phyloP scores from a whole-genome alignment of 192 early-diverging fungal genomes.

The Coemansia sp. region DNA sequence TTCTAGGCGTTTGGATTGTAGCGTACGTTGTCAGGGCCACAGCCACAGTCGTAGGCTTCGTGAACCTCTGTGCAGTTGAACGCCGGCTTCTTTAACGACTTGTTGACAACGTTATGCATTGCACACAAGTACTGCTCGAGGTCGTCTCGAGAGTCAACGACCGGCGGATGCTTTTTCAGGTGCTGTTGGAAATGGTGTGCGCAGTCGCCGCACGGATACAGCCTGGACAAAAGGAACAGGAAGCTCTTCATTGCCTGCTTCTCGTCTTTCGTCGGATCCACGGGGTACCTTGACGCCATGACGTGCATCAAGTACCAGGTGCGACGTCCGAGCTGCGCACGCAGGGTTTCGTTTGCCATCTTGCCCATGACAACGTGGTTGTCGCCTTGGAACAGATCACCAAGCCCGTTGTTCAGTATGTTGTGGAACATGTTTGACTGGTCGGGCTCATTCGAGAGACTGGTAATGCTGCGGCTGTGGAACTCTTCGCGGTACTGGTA shows the following conservation, averaged over 20 bases:
- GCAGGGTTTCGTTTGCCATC: slow-evolving; percentile 69
- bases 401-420: slow-evolving; percentile 21
- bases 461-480: slow-evolving; percentile 31
- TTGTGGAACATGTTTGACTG: slow-evolving; percentile 25
- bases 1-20: slow-evolving; percentile 28
- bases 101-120: slow-evolving; percentile 92
- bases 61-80: slow-evolving; percentile 79
- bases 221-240: slow-evolving; percentile 73
- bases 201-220: slow-evolving; percentile 98
- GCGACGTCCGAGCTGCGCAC: slow-evolving; percentile 80
- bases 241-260: slow-evolving; percentile 73
- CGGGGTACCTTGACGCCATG: slow-evolving; percentile 86
- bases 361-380: slow-evolving; percentile 64
- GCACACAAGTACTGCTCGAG: slow-evolving; percentile 85
- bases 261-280: slow-evolving; percentile 73
- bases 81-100: slow-evolving; percentile 69
- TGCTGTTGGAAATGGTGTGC: slow-evolving; percentile 83
- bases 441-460: slow-evolving; percentile 24
- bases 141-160: slow-evolving; percentile 65
- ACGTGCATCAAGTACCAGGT: slow-evolving; percentile 94
- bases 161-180: slow-evolving; percentile 74
- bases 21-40: slow-evolving; percentile 53
- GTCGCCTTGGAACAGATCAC: slow-evolving; percentile 37
- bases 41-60: slow-evolving; percentile 86
- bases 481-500: slow-evolving; percentile 44